phyloP scores from a whole-genome alignment of 2,329 filamentous ascomycete species.

The Berkeleyomyces rouxiae region DNA sequence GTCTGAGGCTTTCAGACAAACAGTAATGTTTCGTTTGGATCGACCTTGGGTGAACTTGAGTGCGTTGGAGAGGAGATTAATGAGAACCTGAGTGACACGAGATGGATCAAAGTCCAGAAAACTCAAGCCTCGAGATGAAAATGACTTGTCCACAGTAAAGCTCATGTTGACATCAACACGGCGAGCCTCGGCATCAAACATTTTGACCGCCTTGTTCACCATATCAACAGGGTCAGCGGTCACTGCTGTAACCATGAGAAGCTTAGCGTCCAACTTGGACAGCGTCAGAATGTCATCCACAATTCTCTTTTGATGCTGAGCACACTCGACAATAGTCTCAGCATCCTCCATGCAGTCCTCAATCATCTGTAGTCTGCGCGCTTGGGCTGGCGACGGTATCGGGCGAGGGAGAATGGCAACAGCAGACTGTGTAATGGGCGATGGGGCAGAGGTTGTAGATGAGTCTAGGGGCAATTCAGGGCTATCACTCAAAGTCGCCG shows the following conservation, averaged over 20 bases:
- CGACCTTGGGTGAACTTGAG: conserved; percentile 64
- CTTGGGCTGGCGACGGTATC: neutral
- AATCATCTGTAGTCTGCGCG: conserved; percentile 5
- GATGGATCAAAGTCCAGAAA: conserved; percentile 58
- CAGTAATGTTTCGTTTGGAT: conserved; percentile 36
- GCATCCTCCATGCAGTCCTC: conserved; percentile 51
- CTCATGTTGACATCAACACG: conserved; percentile 51
- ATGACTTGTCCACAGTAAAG: conserved; percentile 46
- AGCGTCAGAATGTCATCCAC: conserved; percentile 61
- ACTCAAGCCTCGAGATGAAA: conserved; percentile 38
- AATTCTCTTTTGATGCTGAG: conserved; percentile 64
- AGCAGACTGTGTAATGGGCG: neutral
- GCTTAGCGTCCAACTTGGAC: conserved; percentile 59
- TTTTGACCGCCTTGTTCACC: conserved; percentile 51
- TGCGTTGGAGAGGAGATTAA: conserved; percentile 66
- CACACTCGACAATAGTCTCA: conserved; percentile 61
- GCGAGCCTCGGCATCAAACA: conserved; percentile 61
- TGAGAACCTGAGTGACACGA: conserved; percentile 59
- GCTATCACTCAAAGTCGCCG: conserved; percentile 2
- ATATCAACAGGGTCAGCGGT: conserved; percentile 51
- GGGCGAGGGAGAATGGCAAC: conserved; percentile 3
- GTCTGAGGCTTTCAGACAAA: conserved; percentile 30
- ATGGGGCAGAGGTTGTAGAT: neutral
- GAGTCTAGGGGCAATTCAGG: conserved; percentile 8
- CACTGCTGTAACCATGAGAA: conserved; percentile 55